A percentile compares a stretch with the other conserved stretches of the same genome.
Conservation (phyloP, 2,329 filamentous ascomycete species). For the Aspergillus oerlinghausenensis region DNA sequence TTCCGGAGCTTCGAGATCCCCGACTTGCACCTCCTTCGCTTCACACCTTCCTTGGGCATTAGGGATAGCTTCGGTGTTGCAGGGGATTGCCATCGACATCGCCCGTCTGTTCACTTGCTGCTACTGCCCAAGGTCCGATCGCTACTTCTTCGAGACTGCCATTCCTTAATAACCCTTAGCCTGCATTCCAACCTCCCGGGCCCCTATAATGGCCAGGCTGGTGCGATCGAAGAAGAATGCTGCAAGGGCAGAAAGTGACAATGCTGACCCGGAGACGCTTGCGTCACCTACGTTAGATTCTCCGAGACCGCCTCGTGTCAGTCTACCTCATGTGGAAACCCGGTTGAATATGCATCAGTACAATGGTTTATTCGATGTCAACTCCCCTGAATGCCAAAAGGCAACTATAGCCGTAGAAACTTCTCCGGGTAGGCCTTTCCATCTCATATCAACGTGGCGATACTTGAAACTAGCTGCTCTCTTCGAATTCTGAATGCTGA, state of each 20-base stretch:
- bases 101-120: neutral
- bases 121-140: neutral
- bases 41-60: neutral
- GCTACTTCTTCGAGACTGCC: neutral
- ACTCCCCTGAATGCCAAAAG: slow-evolving; percentile 22
- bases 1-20: neutral
- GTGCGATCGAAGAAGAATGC: slow-evolving; percentile 24
- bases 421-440: slow-evolving; percentile 22
- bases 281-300: slow-evolving; percentile 16
- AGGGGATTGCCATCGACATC: neutral
- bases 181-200: slow-evolving; percentile 9
- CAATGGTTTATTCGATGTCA: slow-evolving; percentile 34
- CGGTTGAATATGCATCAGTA: slow-evolving; percentile 41
- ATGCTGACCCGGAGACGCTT: slow-evolving; percentile 26
- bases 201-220: slow-evolving; percentile 26
- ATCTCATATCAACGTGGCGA: neutral
- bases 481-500: slow-evolving; percentile 3
- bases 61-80: neutral
- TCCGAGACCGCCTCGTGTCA: slow-evolving; percentile 32
- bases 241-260: slow-evolving; percentile 15
- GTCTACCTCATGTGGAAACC: slow-evolving; percentile 38
- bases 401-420: slow-evolving; percentile 15
- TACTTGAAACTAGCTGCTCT: neutral
- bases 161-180: slow-evolving; percentile 3
- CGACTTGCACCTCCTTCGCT: neutral